Conservation (phyloP, 805 yeast species). For the Yamadazyma olivae region DNA sequence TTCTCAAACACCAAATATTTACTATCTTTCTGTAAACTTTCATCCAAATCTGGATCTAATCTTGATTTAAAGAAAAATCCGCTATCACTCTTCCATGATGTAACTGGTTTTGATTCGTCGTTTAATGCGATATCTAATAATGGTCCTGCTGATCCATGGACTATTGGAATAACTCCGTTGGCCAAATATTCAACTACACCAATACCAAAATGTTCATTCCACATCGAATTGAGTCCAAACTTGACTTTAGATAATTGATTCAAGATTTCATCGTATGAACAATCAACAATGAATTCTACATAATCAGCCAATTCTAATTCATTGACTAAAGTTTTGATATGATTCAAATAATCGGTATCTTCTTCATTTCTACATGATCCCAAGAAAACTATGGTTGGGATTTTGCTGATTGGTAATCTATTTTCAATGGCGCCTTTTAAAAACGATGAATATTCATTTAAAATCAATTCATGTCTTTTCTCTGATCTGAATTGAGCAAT, state of each 20-base stretch:
- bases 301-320: slow-evolving; percentile 25
- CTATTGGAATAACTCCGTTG: slow-evolving; percentile 82
- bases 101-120: slow-evolving; percentile 7
- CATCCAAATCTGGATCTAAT: slow-evolving; percentile 66
- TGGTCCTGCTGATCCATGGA: slow-evolving; percentile 97
- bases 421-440: slow-evolving; percentile 11
- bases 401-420: slow-evolving; percentile 13
- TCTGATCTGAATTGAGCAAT: slow-evolving; percentile 96
- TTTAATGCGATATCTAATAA: slow-evolving; percentile 73
- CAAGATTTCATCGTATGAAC: slow-evolving; percentile 63
- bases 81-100: slow-evolving; percentile 42
- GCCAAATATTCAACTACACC: slow-evolving; percentile 92
- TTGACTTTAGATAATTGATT: slow-evolving; percentile 52
- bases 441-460: slow-evolving; percentile 61
- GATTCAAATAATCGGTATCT: slow-evolving; percentile 60
- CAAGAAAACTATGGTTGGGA: slow-evolving; percentile 65
- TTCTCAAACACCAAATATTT: neutral
- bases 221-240: slow-evolving; percentile 92
- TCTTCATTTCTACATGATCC: slow-evolving; percentile 78
- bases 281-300: slow-evolving; percentile 66
- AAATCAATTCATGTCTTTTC: slow-evolving; percentile 76
- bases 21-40: neutral
- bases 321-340: slow-evolving; percentile 41
- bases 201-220: slow-evolving; percentile 99
- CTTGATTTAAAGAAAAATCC: slow-evolving; percentile 79